phyloP scores from a whole-genome alignment of 495 filamentous ascomycete genomes.

The Filosporella fistucella region DNA sequence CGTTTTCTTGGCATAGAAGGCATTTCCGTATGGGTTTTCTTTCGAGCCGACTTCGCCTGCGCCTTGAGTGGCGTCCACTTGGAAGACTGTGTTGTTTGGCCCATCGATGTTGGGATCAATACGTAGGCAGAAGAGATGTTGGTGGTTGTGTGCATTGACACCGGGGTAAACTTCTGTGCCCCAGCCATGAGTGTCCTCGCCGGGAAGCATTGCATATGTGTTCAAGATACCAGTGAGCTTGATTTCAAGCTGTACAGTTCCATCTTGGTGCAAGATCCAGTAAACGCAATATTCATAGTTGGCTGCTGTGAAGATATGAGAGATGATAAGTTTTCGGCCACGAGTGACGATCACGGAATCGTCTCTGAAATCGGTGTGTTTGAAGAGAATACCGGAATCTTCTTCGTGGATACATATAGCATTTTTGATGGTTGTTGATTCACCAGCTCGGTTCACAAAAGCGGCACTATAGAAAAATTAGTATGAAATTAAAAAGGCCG shows the following conservation, averaged over 20 bases:
- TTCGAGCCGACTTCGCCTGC: conserved; percentile 67
- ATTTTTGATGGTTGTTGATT: conserved; percentile 78
- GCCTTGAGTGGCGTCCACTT: conserved; percentile 66
- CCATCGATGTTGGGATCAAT: conserved; percentile 90
- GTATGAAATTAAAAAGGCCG: not conserved
- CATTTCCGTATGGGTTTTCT: conserved; percentile 90
- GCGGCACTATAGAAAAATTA: conserved; percentile 40
- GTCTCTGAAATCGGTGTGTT: conserved; percentile 94
- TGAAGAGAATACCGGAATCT: conserved; percentile 89
- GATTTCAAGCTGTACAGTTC: conserved; percentile 90
- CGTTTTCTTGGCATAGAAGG: conserved; percentile 88
- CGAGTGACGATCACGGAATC: conserved; percentile 83
- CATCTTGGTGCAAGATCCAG: conserved; percentile 94
- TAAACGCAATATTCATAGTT: conserved; percentile 97
- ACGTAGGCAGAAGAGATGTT: conserved; percentile 92
- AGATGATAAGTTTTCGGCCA: conserved; percentile 81
- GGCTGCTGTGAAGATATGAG: conserved; percentile 91
- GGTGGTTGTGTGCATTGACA: conserved; percentile 79
- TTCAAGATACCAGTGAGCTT: conserved; percentile 95
- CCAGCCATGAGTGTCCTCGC: conserved; percentile 84
- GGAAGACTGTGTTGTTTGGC: conserved; percentile 77
- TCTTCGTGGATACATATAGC: conserved; percentile 98
- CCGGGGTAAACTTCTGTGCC: conserved; percentile 92
- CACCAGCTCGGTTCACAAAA: conserved; percentile 79
- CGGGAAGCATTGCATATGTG: conserved; percentile 80